Conservation (phyloP, 2,329 filamentous ascomycete genomes). For the Sporothrix euskadiensis region DNA sequence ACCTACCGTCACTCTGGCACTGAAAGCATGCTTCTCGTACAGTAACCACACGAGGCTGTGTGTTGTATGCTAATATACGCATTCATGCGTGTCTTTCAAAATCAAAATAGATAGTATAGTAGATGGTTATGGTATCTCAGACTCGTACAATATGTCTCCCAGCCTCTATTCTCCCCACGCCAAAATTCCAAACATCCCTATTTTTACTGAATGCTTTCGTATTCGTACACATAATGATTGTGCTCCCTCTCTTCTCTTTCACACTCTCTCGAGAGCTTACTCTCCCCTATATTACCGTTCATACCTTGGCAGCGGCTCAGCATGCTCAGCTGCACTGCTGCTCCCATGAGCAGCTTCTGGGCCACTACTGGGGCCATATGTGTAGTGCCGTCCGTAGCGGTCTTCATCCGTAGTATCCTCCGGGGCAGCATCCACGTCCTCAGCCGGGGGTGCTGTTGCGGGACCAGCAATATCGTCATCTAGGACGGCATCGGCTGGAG, state of each 20-base stretch:
- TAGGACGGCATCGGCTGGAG: neutral
- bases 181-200: neutral
- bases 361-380: slow-evolving; percentile 30
- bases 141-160: slow-evolving; percentile 5
- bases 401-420: slow-evolving; percentile 21
- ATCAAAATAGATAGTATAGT: neutral
- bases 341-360: slow-evolving; percentile 21
- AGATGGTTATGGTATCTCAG: slow-evolving; percentile 14
- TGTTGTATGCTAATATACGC: neutral
- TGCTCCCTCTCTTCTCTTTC: neutral
- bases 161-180: neutral
- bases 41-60: neutral
- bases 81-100: neutral
- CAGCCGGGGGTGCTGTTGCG: slow-evolving; percentile 36
- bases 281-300: slow-evolving; percentile 33
- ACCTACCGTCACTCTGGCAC: too few species aligned
- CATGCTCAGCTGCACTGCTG: slow-evolving; percentile 15
- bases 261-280: neutral
- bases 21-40: too few species aligned
- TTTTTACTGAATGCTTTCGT: neutral
- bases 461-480: neutral
- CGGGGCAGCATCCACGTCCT: slow-evolving; percentile 26
- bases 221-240: neutral
- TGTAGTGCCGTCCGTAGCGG: slow-evolving; percentile 36
- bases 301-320: slow-evolving; percentile 39